Evolutionary conservation across 208 protist genomes (phyloP).

Genomic region (Trypanosomatidae sp.): DNA sequence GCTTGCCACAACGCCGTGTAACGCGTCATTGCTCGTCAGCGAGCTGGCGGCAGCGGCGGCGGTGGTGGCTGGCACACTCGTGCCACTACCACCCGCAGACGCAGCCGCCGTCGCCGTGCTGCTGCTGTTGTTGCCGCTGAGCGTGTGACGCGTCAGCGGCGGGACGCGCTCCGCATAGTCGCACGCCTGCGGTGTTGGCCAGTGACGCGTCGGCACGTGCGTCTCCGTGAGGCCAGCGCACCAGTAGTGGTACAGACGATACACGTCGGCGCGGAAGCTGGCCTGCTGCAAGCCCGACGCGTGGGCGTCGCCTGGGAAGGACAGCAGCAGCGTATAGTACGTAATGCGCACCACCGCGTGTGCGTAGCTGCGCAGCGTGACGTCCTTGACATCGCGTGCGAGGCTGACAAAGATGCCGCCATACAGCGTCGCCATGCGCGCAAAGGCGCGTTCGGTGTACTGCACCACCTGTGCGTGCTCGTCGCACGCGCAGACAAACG

Average conservation of each 20-base stretch:
- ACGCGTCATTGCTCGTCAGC: no score
- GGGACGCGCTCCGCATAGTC: slow-evolving; percentile 7
- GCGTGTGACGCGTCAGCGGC: neutral
- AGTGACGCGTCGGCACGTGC: slow-evolving; percentile 38
- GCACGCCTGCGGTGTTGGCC: slow-evolving; percentile 23
- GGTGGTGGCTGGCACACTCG: neutral
- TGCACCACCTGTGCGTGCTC: slow-evolving; percentile 10
- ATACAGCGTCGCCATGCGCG: slow-evolving; percentile 9
- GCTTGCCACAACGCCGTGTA: no score
- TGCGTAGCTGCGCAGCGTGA: slow-evolving; percentile 33
- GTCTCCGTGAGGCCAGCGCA: slow-evolving; percentile 52
- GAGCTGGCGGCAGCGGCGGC: no score
- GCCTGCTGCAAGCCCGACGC: slow-evolving; percentile 44
- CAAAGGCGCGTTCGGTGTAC: slow-evolving; percentile 10
- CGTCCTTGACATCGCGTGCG: slow-evolving; percentile 29
- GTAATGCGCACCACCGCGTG: slow-evolving; percentile 29
- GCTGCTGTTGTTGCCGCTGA: neutral
- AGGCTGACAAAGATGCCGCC: slow-evolving; percentile 4
- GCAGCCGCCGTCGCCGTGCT: neutral
- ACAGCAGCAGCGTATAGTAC: slow-evolving; percentile 45
- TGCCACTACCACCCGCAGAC: neutral
- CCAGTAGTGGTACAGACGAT: slow-evolving; percentile 66
- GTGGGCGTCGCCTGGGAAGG: slow-evolving; percentile 73
- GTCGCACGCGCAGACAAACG: slow-evolving; percentile 9
- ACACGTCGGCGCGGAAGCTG: slow-evolving; percentile 46